Base-by-base conservation (phyloP, 202 grass and related monocot genomes). In the Brachypodium distachyon region DNA sequence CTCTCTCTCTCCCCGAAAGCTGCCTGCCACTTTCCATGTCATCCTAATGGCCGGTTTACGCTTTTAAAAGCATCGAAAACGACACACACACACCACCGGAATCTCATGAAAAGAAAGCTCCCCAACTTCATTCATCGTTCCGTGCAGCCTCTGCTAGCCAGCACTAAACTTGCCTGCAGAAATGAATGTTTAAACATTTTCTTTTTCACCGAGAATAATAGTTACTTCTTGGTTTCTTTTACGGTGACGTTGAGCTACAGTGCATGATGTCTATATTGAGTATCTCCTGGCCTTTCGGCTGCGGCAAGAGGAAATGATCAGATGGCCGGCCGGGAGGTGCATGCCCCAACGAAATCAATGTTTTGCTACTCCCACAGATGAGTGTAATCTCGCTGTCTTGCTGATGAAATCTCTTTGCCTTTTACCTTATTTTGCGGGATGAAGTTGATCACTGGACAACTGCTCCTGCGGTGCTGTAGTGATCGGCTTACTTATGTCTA, bases 341-440 rank as follows among this genome's bases (percentile, higher is more conserved):
- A n/a, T n/a, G n/a, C 48, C 28, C 70, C 72, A 43, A 0, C 12
- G 36, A 44, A 48, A 29, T 52, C 36, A 73, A 41, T 65, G 76
- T 12, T 14, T 14, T 9, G 25, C 13, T 57, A 40, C 61, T 23
- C 0, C n/a, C n/a, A 16, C 9, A 37, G 3, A 40, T 8, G 12
- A 70, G 46, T 59, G 44, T 22, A 7, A 36, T 61, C 43, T 88
- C 76, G 70, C 81, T 76, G 70, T 88, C 86, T 11, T 42, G 81
- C 47, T 76, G 81, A 71, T 58, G 70, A 0, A 3, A 76, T 58
- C 47, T 29, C 65, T 63, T 21, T 9, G 61, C 52, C 41, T 62
- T 74, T 37, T 37, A 0, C 52, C 55, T 39, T 62, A 6, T 40
- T 84, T 63, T 80, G 55, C 76, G 36, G 32, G 55, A 4, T 37